A percentile compares a stretch with the other conserved stretches of the same genome.
These are phyloP conservation scores for Rhizopus sp. DNA, from an alignment of 371 early-diverging fungal genomes.

Conservation along the genomic window DNA sequence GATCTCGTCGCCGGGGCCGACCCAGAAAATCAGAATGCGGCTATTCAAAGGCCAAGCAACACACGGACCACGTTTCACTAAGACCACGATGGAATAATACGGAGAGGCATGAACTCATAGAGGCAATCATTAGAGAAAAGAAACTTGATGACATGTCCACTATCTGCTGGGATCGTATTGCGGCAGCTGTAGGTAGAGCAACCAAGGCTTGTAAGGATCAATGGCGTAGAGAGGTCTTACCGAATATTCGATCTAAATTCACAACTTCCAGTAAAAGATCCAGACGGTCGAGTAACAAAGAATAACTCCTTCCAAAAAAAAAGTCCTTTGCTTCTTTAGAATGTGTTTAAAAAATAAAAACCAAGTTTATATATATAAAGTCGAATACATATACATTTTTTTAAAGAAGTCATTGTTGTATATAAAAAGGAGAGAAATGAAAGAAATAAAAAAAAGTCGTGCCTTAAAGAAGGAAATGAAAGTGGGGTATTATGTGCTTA, in stretches of 20 bases:
- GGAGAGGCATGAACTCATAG: conserved; percentile 33
- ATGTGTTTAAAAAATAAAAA: no score
- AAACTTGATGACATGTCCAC: conserved; percentile 42
- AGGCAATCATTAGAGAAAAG: conserved; percentile 40
- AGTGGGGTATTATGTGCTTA: neutral
- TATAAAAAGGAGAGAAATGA: neutral
- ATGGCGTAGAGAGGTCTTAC: conserved; percentile 45
- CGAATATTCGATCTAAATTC: conserved; percentile 8
- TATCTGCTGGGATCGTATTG: conserved; percentile 41
- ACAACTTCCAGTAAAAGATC: neutral
- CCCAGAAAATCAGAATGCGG: conserved; percentile 8
- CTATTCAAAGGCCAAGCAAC: neutral
- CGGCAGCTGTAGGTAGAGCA: conserved; percentile 34
- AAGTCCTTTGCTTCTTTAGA: neutral
- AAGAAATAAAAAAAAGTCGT: neutral
- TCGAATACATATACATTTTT: no score
- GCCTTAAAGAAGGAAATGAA: no score
- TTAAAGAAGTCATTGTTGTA: no score
- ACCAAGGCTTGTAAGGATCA: conserved; percentile 53
- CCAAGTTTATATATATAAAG: no score
- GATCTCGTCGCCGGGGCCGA: conserved; percentile 14
- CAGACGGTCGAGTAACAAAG: neutral
- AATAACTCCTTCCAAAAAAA: neutral
- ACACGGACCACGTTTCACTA: neutral
- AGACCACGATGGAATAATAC: conserved; percentile 43